phyloP scores from a whole-genome alignment of 441 rosid genomes.

The Jatropha podagrica region DNA sequence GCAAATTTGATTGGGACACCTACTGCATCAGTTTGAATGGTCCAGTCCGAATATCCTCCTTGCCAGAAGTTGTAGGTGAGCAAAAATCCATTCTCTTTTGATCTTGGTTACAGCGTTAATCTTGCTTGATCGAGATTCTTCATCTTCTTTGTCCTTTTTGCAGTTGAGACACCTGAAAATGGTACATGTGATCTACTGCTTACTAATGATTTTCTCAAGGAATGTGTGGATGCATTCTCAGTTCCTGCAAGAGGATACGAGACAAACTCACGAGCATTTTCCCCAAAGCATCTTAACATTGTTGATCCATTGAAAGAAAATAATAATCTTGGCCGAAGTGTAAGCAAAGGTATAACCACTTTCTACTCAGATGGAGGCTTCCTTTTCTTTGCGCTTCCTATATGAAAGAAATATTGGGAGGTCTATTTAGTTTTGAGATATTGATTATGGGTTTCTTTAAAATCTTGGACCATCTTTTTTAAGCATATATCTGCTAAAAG shows the following conservation, averaged over 20 bases:
- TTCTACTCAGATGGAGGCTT: slow-evolving; percentile 4
- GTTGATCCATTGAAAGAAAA: slow-evolving; percentile 85
- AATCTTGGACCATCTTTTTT: neutral
- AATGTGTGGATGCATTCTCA: slow-evolving; percentile 56
- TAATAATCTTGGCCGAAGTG: slow-evolving; percentile 94
- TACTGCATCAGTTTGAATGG: slow-evolving; percentile 85
- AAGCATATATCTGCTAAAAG: neutral
- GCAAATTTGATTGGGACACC: slow-evolving; percentile 97
- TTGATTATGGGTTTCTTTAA: neutral
- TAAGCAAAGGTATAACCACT: slow-evolving; percentile 65
- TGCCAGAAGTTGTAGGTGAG: slow-evolving; percentile 79
- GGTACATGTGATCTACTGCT: slow-evolving; percentile 59
- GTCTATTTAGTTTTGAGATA: neutral
- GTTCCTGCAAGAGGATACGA: slow-evolving; percentile 66
- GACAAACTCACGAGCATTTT: slow-evolving; percentile 56
- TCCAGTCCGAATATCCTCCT: slow-evolving; percentile 58
- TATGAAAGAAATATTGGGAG: neutral
- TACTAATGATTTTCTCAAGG: slow-evolving; percentile 61
- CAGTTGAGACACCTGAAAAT: slow-evolving; percentile 70
- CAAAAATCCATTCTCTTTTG: neutral
- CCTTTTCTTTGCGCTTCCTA: neutral
- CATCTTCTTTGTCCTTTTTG: slow-evolving; percentile 21
- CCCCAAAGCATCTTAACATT: slow-evolving; percentile 73
- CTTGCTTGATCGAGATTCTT: slow-evolving; percentile 13
- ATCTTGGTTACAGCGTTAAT: slow-evolving; percentile 9